Base-by-base conservation (phyloP, 331 rosid species). In the Quercus phellos region DNA sequence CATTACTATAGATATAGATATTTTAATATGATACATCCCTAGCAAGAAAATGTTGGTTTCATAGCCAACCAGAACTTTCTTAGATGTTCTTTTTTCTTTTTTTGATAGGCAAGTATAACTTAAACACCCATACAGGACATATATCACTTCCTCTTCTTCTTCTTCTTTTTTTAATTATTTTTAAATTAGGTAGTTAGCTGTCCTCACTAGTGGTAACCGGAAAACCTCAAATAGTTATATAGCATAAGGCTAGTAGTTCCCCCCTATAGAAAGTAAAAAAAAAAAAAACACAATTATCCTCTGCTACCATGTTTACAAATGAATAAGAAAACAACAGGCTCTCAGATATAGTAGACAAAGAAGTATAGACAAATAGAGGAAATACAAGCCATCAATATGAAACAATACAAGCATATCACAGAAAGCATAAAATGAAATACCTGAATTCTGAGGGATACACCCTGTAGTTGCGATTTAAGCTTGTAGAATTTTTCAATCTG, bases 401-500 rank as follows among this genome's bases (percentile, higher is more conserved):
- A 26, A 29, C 67, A 73, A 32, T n/a, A 5, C n/a, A 78, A 24
- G 21, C 19, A 46, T 56, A 69, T 46, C 11, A 78, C 53, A 35
- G 68, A 73, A 35, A 30, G 69, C 17, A 19, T 35, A 38, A 60
- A 75, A 19, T 35, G 38, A 66, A 77, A 72, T 84, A 92, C 99
- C 96, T 95, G 99, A 77, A 95, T 95, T 85, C 99, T 87, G 63
- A 95, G 99, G 74, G 99, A 83, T 76, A 95, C 99, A 75, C 98
- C 99, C 86, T 95, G 99, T 63, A 95, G 99, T 86, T 95, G 99
- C 21, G 99, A 95, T 84, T 92, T 95, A 68, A 95, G 97, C 90
- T 95, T 95, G 83, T 95, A 95, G 83, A 95, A 95, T 82, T 95
- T 95, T 77, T 95, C 99, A 85, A 95, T 83, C 83, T 95, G 99